A percentile compares a stretch with the other conserved stretches of the same genome.
Conservation (phyloP, 1,284 basidiomycete genomes). For the Serendipita sp. region DNA sequence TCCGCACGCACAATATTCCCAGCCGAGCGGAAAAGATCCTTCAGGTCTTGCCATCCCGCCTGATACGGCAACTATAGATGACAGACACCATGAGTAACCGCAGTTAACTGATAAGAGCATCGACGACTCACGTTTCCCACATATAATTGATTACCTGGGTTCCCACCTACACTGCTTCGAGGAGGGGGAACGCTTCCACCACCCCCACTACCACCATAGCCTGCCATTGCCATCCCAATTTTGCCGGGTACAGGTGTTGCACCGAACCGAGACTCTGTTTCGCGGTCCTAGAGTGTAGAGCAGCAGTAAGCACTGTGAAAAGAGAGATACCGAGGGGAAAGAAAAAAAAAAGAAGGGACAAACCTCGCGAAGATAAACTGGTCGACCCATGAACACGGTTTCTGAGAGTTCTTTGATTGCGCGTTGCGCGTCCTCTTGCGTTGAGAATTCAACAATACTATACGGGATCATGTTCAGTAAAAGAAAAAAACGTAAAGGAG, state of each 20-base stretch:
- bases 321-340: not conserved
- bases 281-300: constrained; percentile 61
- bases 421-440: constrained; percentile 69
- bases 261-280: constrained; percentile 88
- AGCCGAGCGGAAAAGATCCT: constrained; percentile 89
- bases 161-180: constrained; percentile 34
- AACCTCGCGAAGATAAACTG: constrained; percentile 93
- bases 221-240: constrained; percentile 81
- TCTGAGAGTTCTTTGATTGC: constrained; percentile 82
- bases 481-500: not conserved
- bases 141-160: constrained; percentile 80
- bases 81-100: not conserved
- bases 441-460: constrained; percentile 87
- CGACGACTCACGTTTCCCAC: constrained; percentile 64
- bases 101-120: not conserved
- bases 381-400: constrained; percentile 73
- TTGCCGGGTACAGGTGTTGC: constrained; percentile 84
- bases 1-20: constrained; percentile 91
- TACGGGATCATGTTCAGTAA: constrained; percentile 7
- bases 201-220: constrained; percentile 17
- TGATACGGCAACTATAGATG: constrained; percentile 69
- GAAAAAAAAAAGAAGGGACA: too few species aligned
- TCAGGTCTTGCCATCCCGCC: constrained; percentile 96
- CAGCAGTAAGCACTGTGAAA: not conserved
- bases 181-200: constrained; percentile 65